Evolutionary conservation across 2,329 filamentous ascomycete species (phyloP), one percentile per base, ranked within the genome.

Genomic region (Helotiales sp.): DNA sequence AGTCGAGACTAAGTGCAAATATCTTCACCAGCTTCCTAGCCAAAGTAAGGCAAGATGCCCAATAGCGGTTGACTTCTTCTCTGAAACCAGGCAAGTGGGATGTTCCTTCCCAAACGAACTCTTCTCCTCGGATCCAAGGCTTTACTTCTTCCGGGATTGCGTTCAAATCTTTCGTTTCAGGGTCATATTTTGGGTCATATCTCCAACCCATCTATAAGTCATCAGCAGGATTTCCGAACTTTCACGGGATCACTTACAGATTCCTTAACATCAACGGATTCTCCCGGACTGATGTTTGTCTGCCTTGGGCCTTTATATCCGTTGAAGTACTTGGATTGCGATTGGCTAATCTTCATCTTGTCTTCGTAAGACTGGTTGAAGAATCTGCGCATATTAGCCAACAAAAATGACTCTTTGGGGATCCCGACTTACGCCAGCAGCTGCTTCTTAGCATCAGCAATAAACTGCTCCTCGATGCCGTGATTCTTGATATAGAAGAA

Each of bases 1-100:
- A 71, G 10, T 77, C 76, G 2, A 86, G 73, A 4, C 78, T 78
- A 2, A 87, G 72, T 0, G 83, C 82, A 63, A 87, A 84, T 6
- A 77, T 71, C 4, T 74, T 72, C 2, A 82, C 76, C 30, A 86
- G 67, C 33, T 73, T 75, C 22, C 83, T 74, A 0, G 82, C 78
- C 1, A 86, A 72, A 0, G 63, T 71, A 10, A 86, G 72, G 34
- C 79, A 80, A 6, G 73, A 69, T 19, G 71, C 67, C 74, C 79
- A 83, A 64, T 84, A 82, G 1, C 63, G 62, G 8, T 81, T 63
- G 2, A 77, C 70, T 15, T 77, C 75, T 0, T 74, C 61, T 61
- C 79, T 79, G 70, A 85, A 83, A 5, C 68, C 66, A 10, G 78
- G 77, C 0, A 82, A 59, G 58, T 81, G 76, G 1, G 68, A 64